Conservation (phyloP, 208 protist species). For the Leishmania arabica region DNA sequence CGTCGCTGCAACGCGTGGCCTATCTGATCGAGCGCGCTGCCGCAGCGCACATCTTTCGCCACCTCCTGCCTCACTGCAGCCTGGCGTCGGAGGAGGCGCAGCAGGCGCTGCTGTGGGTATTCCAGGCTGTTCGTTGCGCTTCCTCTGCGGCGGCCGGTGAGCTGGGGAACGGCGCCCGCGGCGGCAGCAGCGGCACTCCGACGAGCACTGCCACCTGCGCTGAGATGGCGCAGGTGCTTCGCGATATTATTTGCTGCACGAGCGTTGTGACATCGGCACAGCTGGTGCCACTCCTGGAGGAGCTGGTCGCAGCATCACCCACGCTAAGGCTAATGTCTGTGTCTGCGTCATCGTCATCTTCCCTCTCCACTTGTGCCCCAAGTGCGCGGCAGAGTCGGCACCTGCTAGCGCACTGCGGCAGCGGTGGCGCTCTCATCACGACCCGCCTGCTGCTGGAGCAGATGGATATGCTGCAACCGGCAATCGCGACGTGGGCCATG, state of each 20-base stretch:
- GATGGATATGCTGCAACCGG: slow-evolving; percentile 46
- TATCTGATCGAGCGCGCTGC: slow-evolving; percentile 59
- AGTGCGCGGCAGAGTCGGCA: background rate
- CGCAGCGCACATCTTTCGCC: slow-evolving; percentile 48
- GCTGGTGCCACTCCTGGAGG: slow-evolving; percentile 52
- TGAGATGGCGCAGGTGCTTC: slow-evolving; percentile 63
- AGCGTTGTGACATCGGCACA: slow-evolving; percentile 48
- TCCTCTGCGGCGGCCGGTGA: background rate
- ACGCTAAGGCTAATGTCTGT: slow-evolving; percentile 22
- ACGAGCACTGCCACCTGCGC: slow-evolving; percentile 35
- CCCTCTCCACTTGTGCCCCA: background rate
- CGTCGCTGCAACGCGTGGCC: slow-evolving; percentile 36
- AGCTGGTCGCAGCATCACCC: slow-evolving; percentile 39
- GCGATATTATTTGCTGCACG: slow-evolving; percentile 52
- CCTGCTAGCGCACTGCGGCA: background rate
- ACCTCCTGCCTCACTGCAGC: slow-evolving; percentile 52
- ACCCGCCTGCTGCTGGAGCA: slow-evolving; percentile 56
- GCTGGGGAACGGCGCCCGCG: background rate
- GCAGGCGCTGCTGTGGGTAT: slow-evolving; percentile 35
- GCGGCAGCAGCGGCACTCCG: background rate
- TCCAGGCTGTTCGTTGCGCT: slow-evolving; percentile 39
- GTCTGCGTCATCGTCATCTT: background rate
- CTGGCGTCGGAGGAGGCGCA: slow-evolving; percentile 8
- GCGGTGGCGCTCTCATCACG: slow-evolving; percentile 44
- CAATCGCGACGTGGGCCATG: slow-evolving; percentile 41